Conservation (phyloP, 2,329 filamentous ascomycete species). For the Cladobotryum mycophilum region DNA sequence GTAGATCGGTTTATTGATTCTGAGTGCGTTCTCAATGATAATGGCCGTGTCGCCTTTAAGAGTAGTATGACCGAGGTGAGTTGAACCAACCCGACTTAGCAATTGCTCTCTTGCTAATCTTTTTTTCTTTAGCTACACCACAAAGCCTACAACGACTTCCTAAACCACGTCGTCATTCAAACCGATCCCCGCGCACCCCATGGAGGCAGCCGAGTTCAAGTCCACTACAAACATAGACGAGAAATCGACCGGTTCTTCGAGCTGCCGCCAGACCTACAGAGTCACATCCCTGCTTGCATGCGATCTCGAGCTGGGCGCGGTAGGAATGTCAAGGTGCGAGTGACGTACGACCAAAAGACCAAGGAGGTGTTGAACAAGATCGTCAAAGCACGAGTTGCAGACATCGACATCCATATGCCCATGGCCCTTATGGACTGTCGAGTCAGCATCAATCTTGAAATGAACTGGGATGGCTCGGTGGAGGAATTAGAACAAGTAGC, state of each 20-base stretch:
- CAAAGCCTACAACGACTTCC: constrained; percentile 72
- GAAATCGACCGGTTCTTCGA: constrained; percentile 83
- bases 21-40: constrained; percentile 62
- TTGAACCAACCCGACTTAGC: constrained; percentile 9
- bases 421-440: constrained; percentile 77
- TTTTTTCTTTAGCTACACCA: constrained; percentile 61
- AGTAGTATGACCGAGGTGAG: constrained; percentile 87
- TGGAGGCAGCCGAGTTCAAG: constrained; percentile 46
- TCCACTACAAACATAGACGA: constrained; percentile 75
- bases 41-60: constrained; percentile 61
- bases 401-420: constrained; percentile 83
- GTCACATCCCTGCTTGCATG: constrained; percentile 58
- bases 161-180: constrained; percentile 63
- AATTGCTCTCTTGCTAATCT: neutral
- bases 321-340: constrained; percentile 45
- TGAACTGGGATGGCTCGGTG: constrained; percentile 69
- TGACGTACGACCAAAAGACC: constrained; percentile 71
- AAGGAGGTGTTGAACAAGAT: constrained; percentile 70
- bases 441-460: constrained; percentile 91
- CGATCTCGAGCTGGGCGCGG: constrained; percentile 49
- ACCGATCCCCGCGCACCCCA: constrained; percentile 49
- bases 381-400: constrained; percentile 81
- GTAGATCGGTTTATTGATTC: constrained; percentile 61
- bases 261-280: constrained; percentile 53
- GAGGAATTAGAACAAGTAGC: constrained; percentile 44